Evolutionary conservation across 2,329 filamentous ascomycete species (phyloP), one percentile per base, ranked within the genome.

Genomic region (Rugonectria rugulosa): DNA sequence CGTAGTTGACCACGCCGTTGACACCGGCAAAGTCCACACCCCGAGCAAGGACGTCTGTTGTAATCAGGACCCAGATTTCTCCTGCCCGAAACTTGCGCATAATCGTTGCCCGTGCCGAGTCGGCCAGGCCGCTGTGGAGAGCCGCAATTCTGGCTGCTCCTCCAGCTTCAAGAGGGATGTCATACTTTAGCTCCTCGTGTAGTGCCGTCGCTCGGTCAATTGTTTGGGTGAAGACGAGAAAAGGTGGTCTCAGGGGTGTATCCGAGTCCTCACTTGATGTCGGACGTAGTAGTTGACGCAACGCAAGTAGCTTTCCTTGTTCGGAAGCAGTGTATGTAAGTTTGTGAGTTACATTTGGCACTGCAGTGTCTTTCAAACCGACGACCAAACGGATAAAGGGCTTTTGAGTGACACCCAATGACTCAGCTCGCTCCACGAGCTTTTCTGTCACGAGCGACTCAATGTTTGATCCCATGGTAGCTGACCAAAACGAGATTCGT

Each of bases 1-100:
- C 95, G 76, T 97, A 99, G 75, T 98, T 99, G 46, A 99, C 90
- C 0, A 99, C 93, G 40, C 93, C 92, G 68, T 97, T 97, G 60
- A 99, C 88, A 44, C 95, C 95, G 8, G 90, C 87, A 77, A 99
- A 97, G 74, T 99, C 95, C 34, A 99, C 88, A 17, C 95, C 95
- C 27, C 95, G 90, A 14, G 93, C 90, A 10, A 99, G 81, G 7
- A 99, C 84, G 70, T 99, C 95, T 0, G 95, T 99, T 0, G 95
- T 98, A 71, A 99, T 95, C 29, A 99, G 82, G 6, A 98, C 87
- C 95, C 95, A 99, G 59, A 98, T 88, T 70, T 98, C 92, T 61
- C 93, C 95, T 27, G 88, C 88, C 29, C 95, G 88, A 79, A 99
- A 98, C 17, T 88, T 87, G 50, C 91, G 86, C 89, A 99, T 96